Evolutionary conservation across 495 filamentous ascomycete species (phyloP), one percentile per base, ranked within the genome.

Genomic region (Talaromyces stipitatus): DNA sequence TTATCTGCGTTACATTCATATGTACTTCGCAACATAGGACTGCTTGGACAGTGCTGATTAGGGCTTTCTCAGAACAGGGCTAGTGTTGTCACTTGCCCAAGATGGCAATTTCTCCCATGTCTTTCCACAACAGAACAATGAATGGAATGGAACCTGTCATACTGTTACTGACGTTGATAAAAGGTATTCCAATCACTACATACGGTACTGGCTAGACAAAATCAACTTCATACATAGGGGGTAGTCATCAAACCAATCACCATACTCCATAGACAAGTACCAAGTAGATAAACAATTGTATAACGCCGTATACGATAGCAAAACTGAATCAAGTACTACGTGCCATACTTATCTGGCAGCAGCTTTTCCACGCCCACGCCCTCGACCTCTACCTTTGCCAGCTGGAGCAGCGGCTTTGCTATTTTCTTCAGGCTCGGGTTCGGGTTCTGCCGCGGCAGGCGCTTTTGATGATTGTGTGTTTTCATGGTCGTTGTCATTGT

Each of bases 381-480:
- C 45, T 12, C 74, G 66, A 54, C 72, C 74, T 50, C 69, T 68
- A 6, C 55, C 59, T 23, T 63, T 59, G 30, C 58, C 54, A 5
- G 62, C 65, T 29, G 65, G 50, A n/a, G 51, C 45, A 26, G 59
- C 38, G 48, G 61, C 36, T 41, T 41, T 41, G 45, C 45, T 26
- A 26, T 20, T 23, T 20, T 26, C 45, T 23, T 54, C 27, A 20
- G 48, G 14, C 48, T 30, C n/a, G 24, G 30, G 12, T 16, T 54
- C 51, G 51, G 51, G 24, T 23, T 51, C 22, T 2, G 20, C 20
- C 11, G 7, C 12, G 6, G n/a, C n/a, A 9, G 24, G 14, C 12
- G 48, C n/a, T 18, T 23, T 30, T n/a, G 48, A 30, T 11, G 48
- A 18, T 29, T 26, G 23, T 51, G 16, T 10, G 22, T 12, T 26